Conservation (phyloP, 179 eudicot genomes). For the Sideroxylon spinosum region DNA sequence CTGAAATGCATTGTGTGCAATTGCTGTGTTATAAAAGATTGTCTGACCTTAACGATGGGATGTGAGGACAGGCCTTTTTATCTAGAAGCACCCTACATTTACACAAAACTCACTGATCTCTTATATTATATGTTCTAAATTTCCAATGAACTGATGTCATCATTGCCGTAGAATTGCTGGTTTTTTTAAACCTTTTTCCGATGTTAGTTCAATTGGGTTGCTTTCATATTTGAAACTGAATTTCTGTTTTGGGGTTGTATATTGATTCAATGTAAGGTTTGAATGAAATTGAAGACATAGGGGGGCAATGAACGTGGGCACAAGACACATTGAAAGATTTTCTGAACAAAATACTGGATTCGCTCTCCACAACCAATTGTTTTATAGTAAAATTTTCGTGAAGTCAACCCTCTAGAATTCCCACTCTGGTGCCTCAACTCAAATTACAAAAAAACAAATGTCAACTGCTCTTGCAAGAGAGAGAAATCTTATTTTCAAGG, state of each 20-base stretch:
- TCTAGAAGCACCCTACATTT: not conserved
- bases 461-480: not conserved
- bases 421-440: slow-evolving; percentile 9
- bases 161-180: not conserved
- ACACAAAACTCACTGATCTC: not conserved
- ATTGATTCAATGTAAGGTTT: not conserved
- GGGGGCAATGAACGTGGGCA: slow-evolving; percentile 4
- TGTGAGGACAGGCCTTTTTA: not conserved
- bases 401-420: slow-evolving; percentile 27
- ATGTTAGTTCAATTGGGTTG: not conserved
- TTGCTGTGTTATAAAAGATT: not conserved
- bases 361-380: slow-evolving; percentile 22
- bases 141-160: not conserved
- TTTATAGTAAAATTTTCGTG: not conserved
- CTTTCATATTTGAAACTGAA: not conserved
- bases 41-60: not conserved
- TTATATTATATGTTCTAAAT: not conserved
- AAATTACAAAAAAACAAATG: not conserved
- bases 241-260: not conserved
- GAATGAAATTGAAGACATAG: not conserved
- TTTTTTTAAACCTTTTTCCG: not conserved
- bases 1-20: not conserved
- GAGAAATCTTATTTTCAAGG: not conserved
- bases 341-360: not conserved
- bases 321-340: slow-evolving; percentile 18